Conservation (phyloP, 768 basidiomycete species). For the Tricholoma furcatifolium region DNA sequence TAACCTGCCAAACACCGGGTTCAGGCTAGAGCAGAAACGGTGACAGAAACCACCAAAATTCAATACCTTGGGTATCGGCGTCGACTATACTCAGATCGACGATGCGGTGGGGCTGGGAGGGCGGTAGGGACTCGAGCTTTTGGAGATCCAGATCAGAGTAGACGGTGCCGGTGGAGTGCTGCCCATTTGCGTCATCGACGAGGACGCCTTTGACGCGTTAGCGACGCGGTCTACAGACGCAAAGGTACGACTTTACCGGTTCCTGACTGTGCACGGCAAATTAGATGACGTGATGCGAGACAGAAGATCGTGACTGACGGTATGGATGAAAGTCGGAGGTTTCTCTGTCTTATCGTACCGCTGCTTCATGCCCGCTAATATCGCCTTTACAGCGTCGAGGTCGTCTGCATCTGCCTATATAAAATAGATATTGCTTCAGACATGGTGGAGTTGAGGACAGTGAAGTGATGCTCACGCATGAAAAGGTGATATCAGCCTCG, state of each 20-base stretch:
- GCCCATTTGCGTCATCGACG: constrained; percentile 41
- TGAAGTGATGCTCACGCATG: constrained; percentile 30
- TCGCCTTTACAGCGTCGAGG: constrained; percentile 35
- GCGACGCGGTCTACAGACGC: not conserved
- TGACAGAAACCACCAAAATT: not conserved
- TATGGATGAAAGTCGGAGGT: constrained; percentile 39
- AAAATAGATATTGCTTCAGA: not conserved
- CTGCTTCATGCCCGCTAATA: constrained; percentile 36
- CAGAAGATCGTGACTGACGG: constrained; percentile 29
- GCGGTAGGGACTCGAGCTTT: constrained; percentile 42
- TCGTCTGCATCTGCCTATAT: constrained; percentile 39
- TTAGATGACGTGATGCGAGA: constrained; percentile 2
- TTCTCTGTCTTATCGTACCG: constrained; percentile 31
- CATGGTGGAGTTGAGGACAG: not conserved
- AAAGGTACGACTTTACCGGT: constrained; percentile 22
- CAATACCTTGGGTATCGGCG: constrained; percentile 46
- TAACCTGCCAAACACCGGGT: constrained; percentile 11
- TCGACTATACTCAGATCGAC: constrained; percentile 49
- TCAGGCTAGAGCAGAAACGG: not conserved
- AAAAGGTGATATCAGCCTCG: constrained; percentile 44
- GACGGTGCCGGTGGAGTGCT: constrained; percentile 33
- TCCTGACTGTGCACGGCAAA: constrained; percentile 25
- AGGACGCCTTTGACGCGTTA: constrained; percentile 31
- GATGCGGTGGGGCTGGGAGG: constrained; percentile 43
- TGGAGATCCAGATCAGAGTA: constrained; percentile 50